Evolutionary conservation across 1,284 basidiomycete species (phyloP).

Genomic region (Ustilago vetiveriae): DNA sequence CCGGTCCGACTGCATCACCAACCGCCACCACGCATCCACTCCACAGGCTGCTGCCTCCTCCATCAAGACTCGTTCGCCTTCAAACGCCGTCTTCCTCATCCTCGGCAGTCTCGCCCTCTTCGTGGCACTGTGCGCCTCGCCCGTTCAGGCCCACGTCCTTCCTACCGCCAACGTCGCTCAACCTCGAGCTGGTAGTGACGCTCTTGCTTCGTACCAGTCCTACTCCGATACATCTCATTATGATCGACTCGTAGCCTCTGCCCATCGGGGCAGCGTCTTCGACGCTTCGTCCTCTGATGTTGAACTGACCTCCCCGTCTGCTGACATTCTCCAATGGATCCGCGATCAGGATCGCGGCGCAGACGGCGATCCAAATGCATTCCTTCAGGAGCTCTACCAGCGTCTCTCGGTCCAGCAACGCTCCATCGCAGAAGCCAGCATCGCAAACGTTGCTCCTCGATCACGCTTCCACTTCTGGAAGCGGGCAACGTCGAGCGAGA

Average conservation of each 20-base stretch:
- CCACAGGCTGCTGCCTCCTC: not conserved
- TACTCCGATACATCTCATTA: conserved; percentile 26
- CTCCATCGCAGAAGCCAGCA: not conserved
- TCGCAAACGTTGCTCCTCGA: not conserved
- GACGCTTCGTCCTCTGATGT: conserved; percentile 12
- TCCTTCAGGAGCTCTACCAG: conserved; percentile 37
- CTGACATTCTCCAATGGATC: conserved; percentile 25
- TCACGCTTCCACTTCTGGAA: conserved; percentile 33
- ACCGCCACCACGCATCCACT: conserved; percentile 15
- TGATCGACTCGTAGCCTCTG: conserved; percentile 37
- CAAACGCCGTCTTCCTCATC: conserved; percentile 3
- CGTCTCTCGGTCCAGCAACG: conserved; percentile 26
- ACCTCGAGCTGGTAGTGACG: not conserved
- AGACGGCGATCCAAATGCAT: conserved; percentile 5
- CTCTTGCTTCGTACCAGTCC: not conserved
- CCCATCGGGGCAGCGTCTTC: conserved; percentile 8
- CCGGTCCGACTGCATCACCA: conserved; percentile 40
- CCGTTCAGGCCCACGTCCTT: conserved; percentile 28
- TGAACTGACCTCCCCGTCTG: not conserved
- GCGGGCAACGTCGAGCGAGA: conserved; percentile 18
- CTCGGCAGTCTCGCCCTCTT: conserved; percentile 16
- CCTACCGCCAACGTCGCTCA: conserved; percentile 16
- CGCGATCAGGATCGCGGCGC: conserved; percentile 6
- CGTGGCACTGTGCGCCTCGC: conserved; percentile 6
- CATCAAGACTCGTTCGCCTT: not conserved